These are phyloP conservation scores for Tulasnella sp. DNA, from an alignment of 768 basidiomycete species.

Conservation along the genomic window DNA sequence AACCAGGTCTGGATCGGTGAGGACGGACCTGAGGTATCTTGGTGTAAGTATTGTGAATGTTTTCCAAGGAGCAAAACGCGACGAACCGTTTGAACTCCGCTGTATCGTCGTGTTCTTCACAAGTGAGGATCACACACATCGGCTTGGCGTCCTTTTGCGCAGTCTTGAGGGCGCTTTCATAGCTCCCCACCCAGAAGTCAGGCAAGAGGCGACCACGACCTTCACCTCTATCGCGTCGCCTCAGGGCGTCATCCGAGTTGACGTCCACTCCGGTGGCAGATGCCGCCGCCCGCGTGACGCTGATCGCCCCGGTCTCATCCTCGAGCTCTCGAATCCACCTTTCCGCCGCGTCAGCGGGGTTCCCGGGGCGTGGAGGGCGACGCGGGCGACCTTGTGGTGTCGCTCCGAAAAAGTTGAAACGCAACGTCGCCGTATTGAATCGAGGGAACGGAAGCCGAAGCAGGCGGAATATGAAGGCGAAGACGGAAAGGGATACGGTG, in stretches of 20 bases:
- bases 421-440: constrained; percentile 34
- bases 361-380: constrained; percentile 32
- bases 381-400: constrained; percentile 41
- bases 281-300: constrained; percentile 47
- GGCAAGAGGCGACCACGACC: constrained; percentile 49
- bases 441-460: constrained; percentile 67
- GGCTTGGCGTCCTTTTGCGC: constrained; percentile 71
- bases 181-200: constrained; percentile 74
- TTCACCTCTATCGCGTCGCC: not conserved
- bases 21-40: constrained; percentile 53
- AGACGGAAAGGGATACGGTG: constrained; percentile 56
- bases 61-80: not conserved
- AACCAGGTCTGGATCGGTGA: constrained; percentile 71
- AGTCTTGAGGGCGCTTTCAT: constrained; percentile 69
- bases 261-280: constrained; percentile 34
- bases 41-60: not conserved
- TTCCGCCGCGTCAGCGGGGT: constrained; percentile 58
- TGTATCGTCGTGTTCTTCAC: constrained; percentile 87
- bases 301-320: constrained; percentile 77
- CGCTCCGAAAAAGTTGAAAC: constrained; percentile 50
- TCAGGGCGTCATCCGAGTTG: constrained; percentile 46
- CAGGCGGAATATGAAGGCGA: constrained; percentile 61
- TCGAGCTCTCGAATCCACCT: constrained; percentile 77
- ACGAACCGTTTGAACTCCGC: constrained; percentile 77
- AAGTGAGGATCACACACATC: constrained; percentile 77